phyloP scores from a whole-genome alignment of 257 asterid species.

The Solanum microdontum region DNA sequence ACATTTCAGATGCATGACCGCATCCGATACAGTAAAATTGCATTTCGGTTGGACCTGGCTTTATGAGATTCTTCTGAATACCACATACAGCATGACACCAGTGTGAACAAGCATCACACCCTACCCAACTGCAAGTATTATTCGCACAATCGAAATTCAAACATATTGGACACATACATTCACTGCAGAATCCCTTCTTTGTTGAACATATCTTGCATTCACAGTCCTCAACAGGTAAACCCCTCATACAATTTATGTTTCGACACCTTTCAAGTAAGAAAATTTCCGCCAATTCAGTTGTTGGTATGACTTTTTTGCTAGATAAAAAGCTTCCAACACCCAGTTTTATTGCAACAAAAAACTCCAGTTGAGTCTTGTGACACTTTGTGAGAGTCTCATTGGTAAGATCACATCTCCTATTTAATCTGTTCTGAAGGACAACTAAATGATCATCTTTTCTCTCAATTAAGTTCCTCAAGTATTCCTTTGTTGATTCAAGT shows the following conservation, averaged over 20 bases:
- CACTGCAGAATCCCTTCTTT: conserved; percentile 87
- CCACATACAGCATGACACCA: conserved; percentile 95
- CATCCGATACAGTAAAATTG: conserved; percentile 87
- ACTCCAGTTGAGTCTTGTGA: conserved; percentile 63
- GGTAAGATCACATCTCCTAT: conserved; percentile 71
- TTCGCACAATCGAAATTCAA: conserved; percentile 75
- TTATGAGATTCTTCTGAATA: conserved; percentile 56
- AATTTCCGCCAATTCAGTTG: conserved; percentile 54
- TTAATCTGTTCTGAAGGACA: conserved; percentile 53
- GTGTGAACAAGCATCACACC: conserved; percentile 92
- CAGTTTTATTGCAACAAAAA: conserved; percentile 60
- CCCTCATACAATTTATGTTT: conserved; percentile 63
- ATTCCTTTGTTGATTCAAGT: conserved; percentile 54
- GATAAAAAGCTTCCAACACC: conserved; percentile 55
- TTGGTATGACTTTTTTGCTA: conserved; percentile 28
- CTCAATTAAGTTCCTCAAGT: conserved; percentile 13
- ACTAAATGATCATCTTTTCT: conserved; percentile 46
- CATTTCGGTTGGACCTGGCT: conserved; percentile 80
- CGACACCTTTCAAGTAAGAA: conserved; percentile 76
- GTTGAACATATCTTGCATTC: conserved; percentile 81
- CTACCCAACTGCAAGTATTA: conserved; percentile 95
- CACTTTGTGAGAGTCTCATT: conserved; percentile 64
- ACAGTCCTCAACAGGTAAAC: conserved; percentile 80
- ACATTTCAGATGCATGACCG: conserved; percentile 81
- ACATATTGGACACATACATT: conserved; percentile 95